These are phyloP conservation scores for Somion occarium DNA, from an alignment of 1,284 basidiomycete species.

Conservation along the genomic window DNA sequence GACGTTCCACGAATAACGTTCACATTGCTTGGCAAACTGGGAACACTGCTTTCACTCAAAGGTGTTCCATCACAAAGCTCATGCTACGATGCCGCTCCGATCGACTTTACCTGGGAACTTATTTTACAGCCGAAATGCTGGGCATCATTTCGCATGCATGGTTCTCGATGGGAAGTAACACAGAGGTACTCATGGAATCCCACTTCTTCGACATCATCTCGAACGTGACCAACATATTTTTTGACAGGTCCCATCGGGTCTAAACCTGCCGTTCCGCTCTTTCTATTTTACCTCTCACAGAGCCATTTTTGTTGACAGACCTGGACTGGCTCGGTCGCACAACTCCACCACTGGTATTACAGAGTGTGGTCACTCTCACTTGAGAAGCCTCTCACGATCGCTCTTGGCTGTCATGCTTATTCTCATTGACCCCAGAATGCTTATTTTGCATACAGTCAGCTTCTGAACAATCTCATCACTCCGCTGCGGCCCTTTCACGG, in stretches of 20 bases:
- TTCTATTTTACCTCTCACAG: background rate
- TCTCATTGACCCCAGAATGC: background rate
- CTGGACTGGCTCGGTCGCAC: background rate
- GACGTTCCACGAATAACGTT: too few species aligned
- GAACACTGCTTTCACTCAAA: too few species aligned
- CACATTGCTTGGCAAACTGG: too few species aligned
- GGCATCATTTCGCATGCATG: background rate
- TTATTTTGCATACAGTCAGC: background rate
- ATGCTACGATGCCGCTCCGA: too few species aligned
- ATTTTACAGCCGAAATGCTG: too few species aligned
- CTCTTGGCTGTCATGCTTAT: background rate
- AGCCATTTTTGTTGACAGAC: background rate
- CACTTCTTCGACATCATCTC: background rate
- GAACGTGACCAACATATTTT: background rate
- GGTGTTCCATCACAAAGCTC: too few species aligned
- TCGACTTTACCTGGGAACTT: too few species aligned
- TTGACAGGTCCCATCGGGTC: background rate
- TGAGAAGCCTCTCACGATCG: background rate
- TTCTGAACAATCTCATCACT: background rate
- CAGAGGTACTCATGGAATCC: background rate
- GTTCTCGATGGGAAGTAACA: background rate
- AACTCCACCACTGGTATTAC: background rate
- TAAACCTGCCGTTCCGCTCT: background rate
- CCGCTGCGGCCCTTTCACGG: background rate
- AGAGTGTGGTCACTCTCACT: background rate